Base-by-base conservation (phyloP, 2,329 filamentous ascomycete genomes). In the Aspergillus pseudonomiae region DNA sequence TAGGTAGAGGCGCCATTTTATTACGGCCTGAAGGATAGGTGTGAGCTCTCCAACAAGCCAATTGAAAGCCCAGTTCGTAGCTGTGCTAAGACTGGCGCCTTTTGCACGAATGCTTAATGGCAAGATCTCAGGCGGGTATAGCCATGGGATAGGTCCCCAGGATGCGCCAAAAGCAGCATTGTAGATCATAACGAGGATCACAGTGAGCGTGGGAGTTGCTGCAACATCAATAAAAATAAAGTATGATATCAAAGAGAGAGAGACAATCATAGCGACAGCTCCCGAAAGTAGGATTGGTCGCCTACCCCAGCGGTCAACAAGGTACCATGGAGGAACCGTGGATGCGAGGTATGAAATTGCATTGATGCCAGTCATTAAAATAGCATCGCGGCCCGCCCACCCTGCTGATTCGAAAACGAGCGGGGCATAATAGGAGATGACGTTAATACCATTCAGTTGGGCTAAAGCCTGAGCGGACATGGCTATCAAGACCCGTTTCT, bases 131-230 rank as follows among this genome's bases (percentile, higher is more conserved):
- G 95, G 95, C 16, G 95, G 95, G 77, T 98, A 98, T 19, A 99
- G 83, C 95, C 95, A 99, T 10, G 95, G 95, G 65, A 99, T 96
- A 1, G 95, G 95, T 21, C 95, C 95, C 95, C 95, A 99, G n/a
- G 89, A 91, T 75, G 94, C 96, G 55, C 95, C 95, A 77, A 98
- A 99, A 9, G 95, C 91, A 6, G 94, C 95, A 74, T 99, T 99
- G 82, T 98, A 99, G 57, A 97, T 90, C 91, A 98, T 97, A 75
- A 99, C 95, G 73, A 96, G 96, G 57, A 96, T 79, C 57, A 98
- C 95, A 3, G 97, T 95, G 75, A 97, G 80, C 7, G 86, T 91
- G 4, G 91, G 93, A 2, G 95, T 98, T 71, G 85, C 80, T 12
- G 63, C 58, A 57, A 97, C 86, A 72, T 97, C 91, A 67, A 98